Conservation (phyloP, 495 filamentous ascomycete species). For the Neurospora sp. region DNA sequence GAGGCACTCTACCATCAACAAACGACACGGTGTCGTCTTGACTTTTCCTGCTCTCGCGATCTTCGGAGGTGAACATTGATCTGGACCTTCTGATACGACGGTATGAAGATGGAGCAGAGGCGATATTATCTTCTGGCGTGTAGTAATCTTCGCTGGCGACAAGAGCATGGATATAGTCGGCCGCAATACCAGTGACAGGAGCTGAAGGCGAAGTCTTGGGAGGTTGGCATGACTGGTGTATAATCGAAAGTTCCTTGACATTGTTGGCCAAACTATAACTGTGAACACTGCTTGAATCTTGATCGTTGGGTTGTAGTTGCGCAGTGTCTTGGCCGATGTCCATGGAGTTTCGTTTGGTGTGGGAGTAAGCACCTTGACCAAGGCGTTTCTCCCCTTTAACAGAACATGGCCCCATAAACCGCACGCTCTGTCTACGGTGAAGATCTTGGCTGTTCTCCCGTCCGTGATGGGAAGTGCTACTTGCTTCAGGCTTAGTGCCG, state of each 20-base stretch:
- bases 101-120: slow-evolving; percentile 62
- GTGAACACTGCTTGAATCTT: slow-evolving; percentile 5
- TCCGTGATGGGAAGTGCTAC: not conserved
- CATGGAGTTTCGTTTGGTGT: not conserved
- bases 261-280: not conserved
- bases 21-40: slow-evolving; percentile 3
- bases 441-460: slow-evolving; percentile 12
- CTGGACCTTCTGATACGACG: slow-evolving; percentile 62
- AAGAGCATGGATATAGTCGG: slow-evolving; percentile 27
- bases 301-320: not conserved
- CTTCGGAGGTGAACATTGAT: slow-evolving; percentile 55
- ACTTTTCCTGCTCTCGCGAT: slow-evolving; percentile 13
- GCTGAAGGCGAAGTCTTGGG: slow-evolving; percentile 9
- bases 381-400: slow-evolving; percentile 11
- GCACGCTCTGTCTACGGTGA: slow-evolving; percentile 41
- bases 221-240: slow-evolving; percentile 4
- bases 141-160: slow-evolving; percentile 36
- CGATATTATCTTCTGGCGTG: slow-evolving; percentile 48
- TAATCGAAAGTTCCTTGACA: not conserved
- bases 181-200: slow-evolving; percentile 9
- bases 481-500: not conserved
- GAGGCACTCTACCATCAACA: slow-evolving; percentile 1
- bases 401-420: slow-evolving; percentile 38
- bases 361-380: not conserved
- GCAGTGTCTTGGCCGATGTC: not conserved